These are phyloP conservation scores for Fulvia fulva DNA, from an alignment of 2,329 filamentous ascomycete species.

Conservation along the genomic window DNA sequence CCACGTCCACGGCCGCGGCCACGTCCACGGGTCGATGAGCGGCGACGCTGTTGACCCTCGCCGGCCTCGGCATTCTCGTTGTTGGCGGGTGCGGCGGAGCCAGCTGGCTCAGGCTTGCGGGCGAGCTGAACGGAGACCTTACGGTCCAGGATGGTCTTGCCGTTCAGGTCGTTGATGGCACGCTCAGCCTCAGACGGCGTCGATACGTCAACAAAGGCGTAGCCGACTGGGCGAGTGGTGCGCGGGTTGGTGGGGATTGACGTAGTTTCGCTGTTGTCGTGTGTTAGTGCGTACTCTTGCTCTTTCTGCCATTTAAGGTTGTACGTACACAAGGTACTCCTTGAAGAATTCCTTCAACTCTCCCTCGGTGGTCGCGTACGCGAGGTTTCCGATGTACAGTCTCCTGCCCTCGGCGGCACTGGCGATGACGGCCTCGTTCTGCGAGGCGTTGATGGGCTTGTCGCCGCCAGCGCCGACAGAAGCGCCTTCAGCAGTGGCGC, in stretches of 20 bases:
- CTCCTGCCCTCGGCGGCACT: constrained; percentile 98
- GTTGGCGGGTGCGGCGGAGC: constrained; percentile 56
- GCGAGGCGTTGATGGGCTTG: constrained; percentile 67
- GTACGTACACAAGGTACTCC: constrained; percentile 94
- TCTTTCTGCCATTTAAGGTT: constrained; percentile 8
- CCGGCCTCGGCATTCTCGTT: constrained; percentile 68
- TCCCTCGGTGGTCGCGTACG: constrained; percentile 99
- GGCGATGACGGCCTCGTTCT: constrained; percentile 88
- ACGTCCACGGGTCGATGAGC: constrained; percentile 53
- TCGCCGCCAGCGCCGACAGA: constrained; percentile 44
- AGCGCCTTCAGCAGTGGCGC: constrained; percentile 55
- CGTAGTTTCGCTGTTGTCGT: constrained; percentile 74
- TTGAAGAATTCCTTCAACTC: constrained; percentile 99
- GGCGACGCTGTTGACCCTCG: constrained; percentile 59
- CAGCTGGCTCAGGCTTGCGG: constrained; percentile 87
- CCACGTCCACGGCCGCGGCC: constrained; percentile 59
- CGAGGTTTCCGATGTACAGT: constrained; percentile 99
- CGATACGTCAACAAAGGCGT: constrained; percentile 97
- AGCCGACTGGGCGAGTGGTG: constrained; percentile 96
- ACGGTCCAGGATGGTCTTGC: constrained; percentile 95
- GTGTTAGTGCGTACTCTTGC: constrained; percentile 21
- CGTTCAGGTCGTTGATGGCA: constrained; percentile 91
- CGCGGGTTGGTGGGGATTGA: constrained; percentile 99
- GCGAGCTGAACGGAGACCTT: constrained; percentile 99
- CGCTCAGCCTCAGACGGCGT: constrained; percentile 92